Evolutionary conservation across 129 eudicot genomes (phyloP), one percentile per base, ranked within the genome.

Genomic region (Glebionis coronaria): DNA sequence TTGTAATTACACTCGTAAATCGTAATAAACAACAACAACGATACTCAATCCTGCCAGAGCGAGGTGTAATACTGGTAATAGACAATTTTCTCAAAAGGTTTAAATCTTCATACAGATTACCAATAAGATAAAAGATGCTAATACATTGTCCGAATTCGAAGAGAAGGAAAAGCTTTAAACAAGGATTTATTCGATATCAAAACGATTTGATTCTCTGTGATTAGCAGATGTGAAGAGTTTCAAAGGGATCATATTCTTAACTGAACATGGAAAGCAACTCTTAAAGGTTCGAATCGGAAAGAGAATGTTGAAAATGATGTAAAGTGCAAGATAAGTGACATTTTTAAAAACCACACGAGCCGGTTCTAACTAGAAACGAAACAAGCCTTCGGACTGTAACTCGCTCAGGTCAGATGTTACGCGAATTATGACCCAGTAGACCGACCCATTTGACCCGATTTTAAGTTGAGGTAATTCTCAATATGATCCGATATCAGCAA

Each of bases 241-340:
- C 12, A 16, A 25, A 68, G 19, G 74, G 23, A 75, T 75, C 80
- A 60, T 50, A 68, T 75, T 68, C 80, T 75, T 59, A 29, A 68
- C 79, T 38, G 16, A 49, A 38, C 23, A 29, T 35, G 46, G 27
- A 50, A 58, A 7, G 47, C 9, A 68, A 6, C 63, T 60, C 38
- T 11, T 28, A 13, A 29, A 49, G 40, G 12, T 57, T 13, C 0
- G 4, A 11, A 61, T 27, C 9, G n/a, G 54, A 42, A 67, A 58
- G 13, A 42, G 57, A 75, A 75, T 60, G 42, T 14, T 16, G 38
- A 44, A 8, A 55, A 50, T 47, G 27, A 20, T 21, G 31, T 58
- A 23, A 45, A 64, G 50, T 44, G 18, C 35, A 29, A 44, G 7
- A 28, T 28, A 40, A 44, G 49, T 40, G 23, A 47, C 18, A 57